Evolutionary conservation across 2,329 filamentous ascomycete genomes (phyloP).

Genomic region (Bertia moriformis): DNA sequence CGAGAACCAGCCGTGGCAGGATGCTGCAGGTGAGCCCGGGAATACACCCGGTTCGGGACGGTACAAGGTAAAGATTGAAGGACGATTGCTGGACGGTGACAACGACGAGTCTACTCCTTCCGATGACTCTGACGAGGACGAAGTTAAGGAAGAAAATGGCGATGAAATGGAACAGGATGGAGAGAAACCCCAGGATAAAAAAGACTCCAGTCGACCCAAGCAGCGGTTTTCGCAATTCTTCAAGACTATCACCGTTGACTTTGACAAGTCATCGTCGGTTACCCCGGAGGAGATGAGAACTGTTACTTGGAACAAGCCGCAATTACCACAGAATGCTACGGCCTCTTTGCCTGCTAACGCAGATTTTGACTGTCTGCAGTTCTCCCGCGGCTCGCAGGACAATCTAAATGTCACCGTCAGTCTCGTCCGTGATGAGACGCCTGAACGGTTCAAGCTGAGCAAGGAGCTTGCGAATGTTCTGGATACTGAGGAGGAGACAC

Average conservation of each 20-base stretch:
- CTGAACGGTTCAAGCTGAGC: conserved; percentile 71
- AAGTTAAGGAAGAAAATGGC: conserved; percentile 26
- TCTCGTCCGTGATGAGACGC: conserved; percentile 68
- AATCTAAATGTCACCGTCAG: conserved; percentile 86
- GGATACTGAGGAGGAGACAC: conserved; percentile 74
- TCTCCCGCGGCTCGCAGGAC: conserved; percentile 82
- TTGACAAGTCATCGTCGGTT: conserved; percentile 33
- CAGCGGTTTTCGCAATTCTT: conserved; percentile 66
- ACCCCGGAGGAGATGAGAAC: conserved; percentile 35
- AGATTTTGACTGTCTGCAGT: conserved; percentile 82
- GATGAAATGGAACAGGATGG: conserved; percentile 42
- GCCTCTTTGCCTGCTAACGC: conserved; percentile 46
- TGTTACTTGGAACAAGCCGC: conserved; percentile 65
- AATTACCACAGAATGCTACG: conserved; percentile 31
- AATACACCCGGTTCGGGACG: conserved; percentile 41
- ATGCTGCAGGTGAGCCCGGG: conserved; percentile 44
- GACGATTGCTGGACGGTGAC: conserved; percentile 61
- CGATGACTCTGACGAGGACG: conserved; percentile 26
- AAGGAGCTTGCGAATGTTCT: conserved; percentile 69
- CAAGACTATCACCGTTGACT: conserved; percentile 62
- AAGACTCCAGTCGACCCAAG: conserved; percentile 26
- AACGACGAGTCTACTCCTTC: conserved; percentile 34
- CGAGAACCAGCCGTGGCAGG: conserved; percentile 89
- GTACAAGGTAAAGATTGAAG: conserved; percentile 86
- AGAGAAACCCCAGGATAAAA: conserved; percentile 16